phyloP scores from a whole-genome alignment of 176 grass and related monocot genomes.

The Microstegium vimineum region DNA sequence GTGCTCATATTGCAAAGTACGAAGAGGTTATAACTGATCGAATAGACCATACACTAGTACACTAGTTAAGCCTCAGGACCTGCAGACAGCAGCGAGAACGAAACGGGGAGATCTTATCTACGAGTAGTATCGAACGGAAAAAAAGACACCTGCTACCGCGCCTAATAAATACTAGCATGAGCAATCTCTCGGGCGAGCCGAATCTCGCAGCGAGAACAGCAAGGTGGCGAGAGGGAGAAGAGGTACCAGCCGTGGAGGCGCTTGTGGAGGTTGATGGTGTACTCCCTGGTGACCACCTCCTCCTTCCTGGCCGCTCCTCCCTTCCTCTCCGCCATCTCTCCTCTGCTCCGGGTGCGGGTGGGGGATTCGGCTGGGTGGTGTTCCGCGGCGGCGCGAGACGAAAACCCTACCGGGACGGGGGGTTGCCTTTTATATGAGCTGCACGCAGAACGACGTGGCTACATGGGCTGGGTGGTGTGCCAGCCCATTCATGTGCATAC shows the following conservation, averaged over 20 bases:
- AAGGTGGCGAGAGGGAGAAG: background rate
- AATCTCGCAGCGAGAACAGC: background rate
- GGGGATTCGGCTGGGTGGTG: background rate
- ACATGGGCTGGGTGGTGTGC: background rate
- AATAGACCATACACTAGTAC: background rate
- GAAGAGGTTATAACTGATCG: background rate
- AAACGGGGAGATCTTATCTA: too few species aligned
- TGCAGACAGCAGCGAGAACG: too few species aligned
- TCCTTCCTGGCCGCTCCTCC: slow-evolving; percentile 60
- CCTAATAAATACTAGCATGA: background rate
- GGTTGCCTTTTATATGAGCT: slow-evolving; percentile 4
- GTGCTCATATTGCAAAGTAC: background rate
- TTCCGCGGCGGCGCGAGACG: slow-evolving; percentile 40
- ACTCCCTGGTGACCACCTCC: slow-evolving; percentile 82
- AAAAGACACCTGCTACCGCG: background rate
- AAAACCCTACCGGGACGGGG: slow-evolving; percentile 26
- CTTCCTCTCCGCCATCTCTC: slow-evolving; percentile 59
- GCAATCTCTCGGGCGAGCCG: too few species aligned
- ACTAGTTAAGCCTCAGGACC: background rate
- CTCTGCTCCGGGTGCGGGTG: background rate
- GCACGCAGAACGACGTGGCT: background rate
- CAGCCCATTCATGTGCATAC: background rate
- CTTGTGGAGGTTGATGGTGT: slow-evolving; percentile 90
- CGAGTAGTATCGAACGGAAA: background rate
- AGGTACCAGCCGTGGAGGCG: slow-evolving; percentile 81